A percentile compares a stretch with the other conserved stretches of the same genome.
phyloP scores from a whole-genome alignment of 176 grass and related monocot genomes.

The Otatea glauca region DNA sequence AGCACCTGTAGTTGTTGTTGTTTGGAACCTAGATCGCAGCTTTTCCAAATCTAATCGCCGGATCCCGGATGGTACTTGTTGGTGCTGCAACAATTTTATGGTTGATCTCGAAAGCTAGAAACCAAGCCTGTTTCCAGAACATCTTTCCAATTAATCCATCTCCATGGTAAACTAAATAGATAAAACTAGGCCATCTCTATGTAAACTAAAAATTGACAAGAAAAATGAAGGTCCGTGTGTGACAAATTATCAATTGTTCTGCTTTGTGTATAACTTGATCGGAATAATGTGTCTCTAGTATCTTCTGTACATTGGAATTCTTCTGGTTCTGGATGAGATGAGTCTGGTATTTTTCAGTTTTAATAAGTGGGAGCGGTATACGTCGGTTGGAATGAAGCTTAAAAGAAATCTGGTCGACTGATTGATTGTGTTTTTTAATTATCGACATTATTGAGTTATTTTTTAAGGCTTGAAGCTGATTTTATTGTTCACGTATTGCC shows the following conservation, averaged over 20 bases:
- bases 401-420: not conserved
- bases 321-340: not conserved
- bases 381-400: not conserved
- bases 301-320: constrained; percentile 10
- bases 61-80: no score
- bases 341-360: not conserved
- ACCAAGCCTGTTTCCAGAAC: no score
- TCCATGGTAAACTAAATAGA: not conserved
- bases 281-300: not conserved
- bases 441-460: not conserved
- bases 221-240: not conserved
- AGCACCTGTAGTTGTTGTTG: no score
- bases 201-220: not conserved
- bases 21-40: no score
- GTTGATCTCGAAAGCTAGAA: no score
- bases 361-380: not conserved
- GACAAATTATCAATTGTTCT: not conserved
- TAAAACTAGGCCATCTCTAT: not conserved
- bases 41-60: no score
- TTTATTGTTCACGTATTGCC: not conserved
- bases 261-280: not conserved
- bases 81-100: no score
- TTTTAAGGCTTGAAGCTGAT: constrained; percentile 1
- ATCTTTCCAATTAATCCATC: no score
- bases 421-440: not conserved